Percentiles rank a stretch among this genome's conserved stretches.
Conservation (phyloP, 176 grass and related monocot species). For the Musa schizocarpa region DNA sequence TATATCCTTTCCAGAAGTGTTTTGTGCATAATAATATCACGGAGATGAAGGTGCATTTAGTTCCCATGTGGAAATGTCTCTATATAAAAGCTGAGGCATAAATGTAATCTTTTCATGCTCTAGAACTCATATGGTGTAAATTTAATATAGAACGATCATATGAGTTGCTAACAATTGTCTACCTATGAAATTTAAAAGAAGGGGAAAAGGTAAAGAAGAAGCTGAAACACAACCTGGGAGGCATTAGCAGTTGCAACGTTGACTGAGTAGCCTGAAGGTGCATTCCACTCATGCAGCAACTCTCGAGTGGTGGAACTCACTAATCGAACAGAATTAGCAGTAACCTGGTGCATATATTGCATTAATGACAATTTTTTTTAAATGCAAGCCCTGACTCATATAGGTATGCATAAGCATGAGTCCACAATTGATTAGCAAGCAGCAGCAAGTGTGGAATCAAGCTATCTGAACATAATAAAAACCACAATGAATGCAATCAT, state of each 20-base stretch:
- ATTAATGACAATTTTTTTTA: too few species aligned
- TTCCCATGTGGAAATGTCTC: background rate
- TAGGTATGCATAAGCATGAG: background rate
- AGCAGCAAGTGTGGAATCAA: background rate
- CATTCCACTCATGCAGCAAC: constrained; percentile 89
- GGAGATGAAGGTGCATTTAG: too few species aligned
- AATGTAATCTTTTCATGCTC: too few species aligned
- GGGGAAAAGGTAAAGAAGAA: background rate
- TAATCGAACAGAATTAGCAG: constrained; percentile 65
- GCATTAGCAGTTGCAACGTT: constrained; percentile 95
- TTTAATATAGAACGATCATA: background rate
- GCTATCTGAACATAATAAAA: constrained; percentile 8
- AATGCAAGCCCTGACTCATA: too few species aligned
- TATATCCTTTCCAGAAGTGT: background rate
- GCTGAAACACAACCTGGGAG: constrained; percentile 49
- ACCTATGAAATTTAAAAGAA: background rate
- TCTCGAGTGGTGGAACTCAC: constrained; percentile 78
- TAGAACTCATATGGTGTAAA: background rate
- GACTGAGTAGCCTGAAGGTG: constrained; percentile 67
- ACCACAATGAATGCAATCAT: background rate
- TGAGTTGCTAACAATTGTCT: too few species aligned
- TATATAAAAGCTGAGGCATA: background rate
- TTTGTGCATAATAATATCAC: too few species aligned
- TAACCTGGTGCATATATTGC: constrained; percentile 43
- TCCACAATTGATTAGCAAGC: background rate